Conservation (phyloP, 352 stramenopile species). For the Aphanomyces cochlioides region DNA sequence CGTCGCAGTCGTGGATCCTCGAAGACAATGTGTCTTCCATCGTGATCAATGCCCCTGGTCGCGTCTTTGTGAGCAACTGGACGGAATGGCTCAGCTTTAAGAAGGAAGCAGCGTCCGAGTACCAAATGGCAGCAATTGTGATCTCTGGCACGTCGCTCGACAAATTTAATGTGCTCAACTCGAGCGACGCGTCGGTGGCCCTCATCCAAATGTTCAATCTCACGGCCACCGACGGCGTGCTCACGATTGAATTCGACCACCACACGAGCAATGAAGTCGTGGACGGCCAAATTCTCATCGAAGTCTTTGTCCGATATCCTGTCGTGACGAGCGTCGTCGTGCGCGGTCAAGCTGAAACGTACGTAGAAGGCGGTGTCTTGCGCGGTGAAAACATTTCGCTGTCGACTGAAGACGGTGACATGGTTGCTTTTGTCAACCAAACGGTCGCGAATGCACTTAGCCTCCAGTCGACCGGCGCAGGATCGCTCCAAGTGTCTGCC, state of each 20-base stretch:
- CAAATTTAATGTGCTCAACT: constrained; percentile 9
- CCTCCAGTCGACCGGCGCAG: neutral
- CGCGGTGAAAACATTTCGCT: neutral
- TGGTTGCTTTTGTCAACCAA: constrained; percentile 16
- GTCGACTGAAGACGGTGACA: constrained; percentile 10
- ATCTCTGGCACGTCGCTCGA: constrained; percentile 13
- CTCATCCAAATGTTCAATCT: constrained; percentile 20
- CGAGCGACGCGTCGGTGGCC: neutral
- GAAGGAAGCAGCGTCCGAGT: constrained; percentile 6
- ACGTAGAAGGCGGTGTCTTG: constrained; percentile 16
- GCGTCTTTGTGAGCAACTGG: constrained; percentile 25
- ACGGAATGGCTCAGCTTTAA: constrained; percentile 1
- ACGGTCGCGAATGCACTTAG: neutral
- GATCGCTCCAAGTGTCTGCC: constrained; percentile 10
- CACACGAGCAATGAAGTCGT: neutral
- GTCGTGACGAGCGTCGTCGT: constrained; percentile 4
- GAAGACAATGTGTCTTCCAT: constrained; percentile 22
- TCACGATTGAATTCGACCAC: constrained; percentile 14
- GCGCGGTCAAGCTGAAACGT: constrained; percentile 17
- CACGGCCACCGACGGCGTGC: neutral
- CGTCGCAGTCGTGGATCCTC: neutral
- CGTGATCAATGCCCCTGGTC: constrained; percentile 20
- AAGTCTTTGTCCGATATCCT: constrained; percentile 18
- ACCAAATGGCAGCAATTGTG: neutral
- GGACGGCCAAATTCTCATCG: constrained; percentile 26